A percentile compares a stretch with the other conserved stretches of the same genome.
These are phyloP conservation scores for Podaxis sp. DNA, from an alignment of 768 basidiomycete species.

Conservation along the genomic window DNA sequence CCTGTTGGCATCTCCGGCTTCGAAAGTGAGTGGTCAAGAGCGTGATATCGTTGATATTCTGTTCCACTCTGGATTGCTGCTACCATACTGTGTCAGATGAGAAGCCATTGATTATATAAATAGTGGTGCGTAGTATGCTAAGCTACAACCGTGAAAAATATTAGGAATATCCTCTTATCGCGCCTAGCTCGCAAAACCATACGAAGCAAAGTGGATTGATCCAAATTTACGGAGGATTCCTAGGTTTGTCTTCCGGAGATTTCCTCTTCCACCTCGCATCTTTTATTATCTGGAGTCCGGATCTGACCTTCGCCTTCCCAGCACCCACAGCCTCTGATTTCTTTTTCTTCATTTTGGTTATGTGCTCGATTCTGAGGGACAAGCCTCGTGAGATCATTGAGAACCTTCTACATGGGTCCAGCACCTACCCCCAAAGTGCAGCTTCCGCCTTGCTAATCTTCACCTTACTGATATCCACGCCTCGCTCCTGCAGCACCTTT, in stretches of 20 bases:
- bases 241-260: slow-evolving; percentile 25
- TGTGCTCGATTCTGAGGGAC: slow-evolving; percentile 43
- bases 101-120: too few relatives aligned
- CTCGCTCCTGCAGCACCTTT: slow-evolving; percentile 46
- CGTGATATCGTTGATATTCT: slow-evolving; percentile 30
- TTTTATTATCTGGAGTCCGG: slow-evolving; percentile 20
- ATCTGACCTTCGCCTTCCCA: slow-evolving; percentile 33
- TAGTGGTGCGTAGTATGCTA: not conserved
- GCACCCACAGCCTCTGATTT: slow-evolving; percentile 28
- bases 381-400: not conserved
- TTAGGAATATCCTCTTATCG: not conserved
- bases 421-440: slow-evolving; percentile 51
- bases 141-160: not conserved
- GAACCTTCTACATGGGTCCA: not conserved
- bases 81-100: too few relatives aligned
- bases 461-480: slow-evolving; percentile 60
- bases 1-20: slow-evolving; percentile 75
- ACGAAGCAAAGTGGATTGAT: too few relatives aligned
- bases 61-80: not conserved
- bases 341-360: slow-evolving; percentile 43
- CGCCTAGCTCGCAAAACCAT: too few relatives aligned
- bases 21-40: slow-evolving; percentile 66
- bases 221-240: not conserved
- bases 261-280: slow-evolving; percentile 32
- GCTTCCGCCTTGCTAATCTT: slow-evolving; percentile 61